Evolutionary conservation across 768 basidiomycete species (phyloP).

Genomic region (Kwoniella newhampshirensis): DNA sequence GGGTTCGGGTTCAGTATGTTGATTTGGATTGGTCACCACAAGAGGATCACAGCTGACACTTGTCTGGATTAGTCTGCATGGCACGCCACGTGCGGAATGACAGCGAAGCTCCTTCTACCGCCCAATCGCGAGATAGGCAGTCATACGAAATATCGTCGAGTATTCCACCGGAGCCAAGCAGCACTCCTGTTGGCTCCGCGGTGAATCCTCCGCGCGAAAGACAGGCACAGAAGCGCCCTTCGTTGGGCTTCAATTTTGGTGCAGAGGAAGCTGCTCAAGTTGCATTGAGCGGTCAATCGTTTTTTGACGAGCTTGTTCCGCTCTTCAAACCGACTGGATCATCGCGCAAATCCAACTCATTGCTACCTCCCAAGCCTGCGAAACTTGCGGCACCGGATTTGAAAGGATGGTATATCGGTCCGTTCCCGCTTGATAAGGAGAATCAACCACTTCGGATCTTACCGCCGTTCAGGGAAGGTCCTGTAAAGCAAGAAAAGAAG

Average conservation of each 20-base stretch:
- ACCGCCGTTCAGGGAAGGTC: not conserved
- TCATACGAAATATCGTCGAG: not conserved
- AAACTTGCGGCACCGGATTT: constrained; percentile 19
- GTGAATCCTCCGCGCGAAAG: constrained; percentile 2
- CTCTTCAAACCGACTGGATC: not conserved
- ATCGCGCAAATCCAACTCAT: not conserved
- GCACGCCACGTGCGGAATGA: constrained; percentile 29
- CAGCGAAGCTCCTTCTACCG: not conserved
- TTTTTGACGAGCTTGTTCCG: not conserved
- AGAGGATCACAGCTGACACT: not conserved
- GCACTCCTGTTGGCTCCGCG: not conserved
- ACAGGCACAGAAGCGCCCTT: not conserved
- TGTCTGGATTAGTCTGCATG: constrained; percentile 44
- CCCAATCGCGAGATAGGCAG: not conserved
- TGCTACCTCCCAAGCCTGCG: constrained; percentile 6
- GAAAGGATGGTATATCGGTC: constrained; percentile 45
- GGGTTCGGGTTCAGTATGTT: constrained; percentile 48
- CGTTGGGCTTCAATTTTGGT: too few species aligned
- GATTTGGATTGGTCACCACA: too few species aligned
- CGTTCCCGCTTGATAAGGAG: constrained; percentile 24
- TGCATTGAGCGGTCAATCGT: not conserved
- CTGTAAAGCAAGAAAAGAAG: not conserved
- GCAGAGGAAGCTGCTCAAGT: not conserved
- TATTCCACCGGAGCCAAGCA: not conserved
- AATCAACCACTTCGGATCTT: constrained; percentile 23